These are phyloP conservation scores for Backusella parvicylindrica DNA, from an alignment of 192 early-diverging fungal species.

Conservation along the genomic window DNA sequence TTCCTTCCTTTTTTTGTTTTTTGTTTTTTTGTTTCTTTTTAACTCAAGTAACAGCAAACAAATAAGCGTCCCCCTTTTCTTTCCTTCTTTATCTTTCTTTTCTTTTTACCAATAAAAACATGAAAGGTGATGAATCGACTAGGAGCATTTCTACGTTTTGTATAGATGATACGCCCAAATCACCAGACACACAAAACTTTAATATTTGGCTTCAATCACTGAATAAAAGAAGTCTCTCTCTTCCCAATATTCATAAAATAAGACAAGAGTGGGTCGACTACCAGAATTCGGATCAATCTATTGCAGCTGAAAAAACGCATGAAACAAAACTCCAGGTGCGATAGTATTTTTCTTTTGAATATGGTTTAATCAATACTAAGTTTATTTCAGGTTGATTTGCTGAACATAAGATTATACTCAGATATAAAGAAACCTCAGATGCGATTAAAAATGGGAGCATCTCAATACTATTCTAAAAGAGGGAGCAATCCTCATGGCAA, in stretches of 20 bases:
- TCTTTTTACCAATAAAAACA: background rate
- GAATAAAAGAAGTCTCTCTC: slow-evolving; percentile 13
- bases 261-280: slow-evolving; percentile 10
- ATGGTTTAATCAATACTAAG: background rate
- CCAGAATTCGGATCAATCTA: slow-evolving; percentile 6
- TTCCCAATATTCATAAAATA: slow-evolving; percentile 21
- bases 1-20: background rate
- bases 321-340: background rate
- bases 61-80: background rate
- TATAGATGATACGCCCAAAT: background rate
- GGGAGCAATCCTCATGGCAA: slow-evolving; percentile 46
- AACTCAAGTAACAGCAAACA: background rate
- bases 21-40: background rate
- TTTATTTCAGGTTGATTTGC: slow-evolving; percentile 21
- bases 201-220: background rate
- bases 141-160: background rate
- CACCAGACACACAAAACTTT: background rate
- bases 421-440: slow-evolving; percentile 13
- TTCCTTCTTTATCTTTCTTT: background rate
- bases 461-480: slow-evolving; percentile 33
- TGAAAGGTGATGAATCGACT: background rate
- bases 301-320: background rate
- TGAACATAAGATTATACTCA: slow-evolving; percentile 10
- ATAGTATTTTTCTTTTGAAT: background rate
- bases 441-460: slow-evolving; percentile 22